A percentile compares a stretch with the other conserved stretches of the same genome.
phyloP scores from a whole-genome alignment of 768 basidiomycete genomes.

The Asterophora parasitica region DNA sequence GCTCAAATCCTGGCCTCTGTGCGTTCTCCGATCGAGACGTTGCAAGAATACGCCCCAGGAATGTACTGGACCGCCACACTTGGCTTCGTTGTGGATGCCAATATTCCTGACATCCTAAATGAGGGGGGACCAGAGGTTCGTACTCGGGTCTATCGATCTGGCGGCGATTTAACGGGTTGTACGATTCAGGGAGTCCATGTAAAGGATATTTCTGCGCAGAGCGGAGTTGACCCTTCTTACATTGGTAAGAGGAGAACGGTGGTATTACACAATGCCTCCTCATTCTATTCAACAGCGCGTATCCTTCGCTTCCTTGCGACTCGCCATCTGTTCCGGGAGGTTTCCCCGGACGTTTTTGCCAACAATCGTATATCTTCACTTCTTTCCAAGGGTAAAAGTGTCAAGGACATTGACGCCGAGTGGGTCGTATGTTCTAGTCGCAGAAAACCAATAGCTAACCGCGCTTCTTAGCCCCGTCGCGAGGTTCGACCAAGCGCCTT shows the following conservation, averaged over 20 bases:
- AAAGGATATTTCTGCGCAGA: conserved; percentile 28
- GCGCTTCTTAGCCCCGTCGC: conserved; percentile 13
- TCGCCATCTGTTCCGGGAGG: conserved; percentile 22
- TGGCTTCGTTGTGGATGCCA: conserved; percentile 21
- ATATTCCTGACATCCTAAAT: conserved; percentile 31
- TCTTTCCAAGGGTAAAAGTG: conserved; percentile 24
- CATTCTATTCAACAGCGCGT: conserved; percentile 11
- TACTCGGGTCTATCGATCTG: conserved; percentile 4
- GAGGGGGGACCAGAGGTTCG: too few relatives aligned
- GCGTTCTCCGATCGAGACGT: conserved; percentile 15
- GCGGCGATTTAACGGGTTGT: background rate
- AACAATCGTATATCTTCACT: conserved; percentile 23
- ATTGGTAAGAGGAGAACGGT: conserved; percentile 21
- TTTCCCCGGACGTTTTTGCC: conserved; percentile 22
- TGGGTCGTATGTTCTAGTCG: conserved; percentile 8
- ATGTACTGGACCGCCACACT: conserved; percentile 7
- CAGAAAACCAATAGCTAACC: background rate
- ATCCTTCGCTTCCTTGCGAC: conserved; percentile 21
- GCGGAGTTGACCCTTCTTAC: conserved; percentile 23
- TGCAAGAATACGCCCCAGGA: conserved; percentile 11
- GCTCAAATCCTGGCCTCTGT: conserved; percentile 23
- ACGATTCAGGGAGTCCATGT: conserved; percentile 28
- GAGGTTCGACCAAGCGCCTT: conserved; percentile 15
- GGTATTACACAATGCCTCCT: background rate
- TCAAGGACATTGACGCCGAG: conserved; percentile 25